These are phyloP conservation scores for Candida sakaeoensis DNA, from an alignment of 805 yeast species.

Conservation along the genomic window DNA sequence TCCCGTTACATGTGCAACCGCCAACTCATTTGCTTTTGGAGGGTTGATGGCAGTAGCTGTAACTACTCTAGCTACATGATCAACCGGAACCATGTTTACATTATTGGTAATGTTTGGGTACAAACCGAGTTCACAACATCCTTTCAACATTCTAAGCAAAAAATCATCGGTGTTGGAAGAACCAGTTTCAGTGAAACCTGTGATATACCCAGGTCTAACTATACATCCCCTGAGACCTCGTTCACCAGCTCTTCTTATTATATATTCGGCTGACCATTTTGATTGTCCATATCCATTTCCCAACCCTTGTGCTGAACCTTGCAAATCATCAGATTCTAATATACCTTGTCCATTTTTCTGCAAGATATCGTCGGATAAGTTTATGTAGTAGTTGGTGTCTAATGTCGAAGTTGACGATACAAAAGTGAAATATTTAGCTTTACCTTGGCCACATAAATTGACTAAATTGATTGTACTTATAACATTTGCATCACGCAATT, in stretches of 20 bases:
- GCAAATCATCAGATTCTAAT: constrained; percentile 76
- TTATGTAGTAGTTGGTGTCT: constrained; percentile 78
- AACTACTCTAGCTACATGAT: constrained; percentile 91
- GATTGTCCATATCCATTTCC: constrained; percentile 96
- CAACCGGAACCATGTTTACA: constrained; percentile 96
- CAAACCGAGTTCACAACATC: constrained; percentile 81
- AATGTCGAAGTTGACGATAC: constrained; percentile 94
- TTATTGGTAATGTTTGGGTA: constrained; percentile 84
- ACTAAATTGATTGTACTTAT: constrained; percentile 80
- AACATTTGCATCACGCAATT: constrained; percentile 90
- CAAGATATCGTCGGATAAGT: constrained; percentile 66
- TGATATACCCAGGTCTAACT: constrained; percentile 93
- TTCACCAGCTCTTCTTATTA: constrained; percentile 83
- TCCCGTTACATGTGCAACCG: constrained; percentile 94
- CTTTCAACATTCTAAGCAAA: constrained; percentile 90
- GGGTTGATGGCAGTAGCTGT: constrained; percentile 82
- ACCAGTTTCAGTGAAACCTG: constrained; percentile 82
- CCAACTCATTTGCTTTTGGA: constrained; percentile 46
- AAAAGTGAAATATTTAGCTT: constrained; percentile 81
- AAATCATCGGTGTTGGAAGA: constrained; percentile 96
- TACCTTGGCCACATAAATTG: constrained; percentile 72
- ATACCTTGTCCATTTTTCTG: constrained; percentile 69
- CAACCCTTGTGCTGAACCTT: constrained; percentile 78
- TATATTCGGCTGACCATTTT: constrained; percentile 94
- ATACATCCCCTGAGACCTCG: constrained; percentile 85